Evolutionary conservation across 1,284 basidiomycete species (phyloP).

Genomic region (Paramarasmius palmivorus): DNA sequence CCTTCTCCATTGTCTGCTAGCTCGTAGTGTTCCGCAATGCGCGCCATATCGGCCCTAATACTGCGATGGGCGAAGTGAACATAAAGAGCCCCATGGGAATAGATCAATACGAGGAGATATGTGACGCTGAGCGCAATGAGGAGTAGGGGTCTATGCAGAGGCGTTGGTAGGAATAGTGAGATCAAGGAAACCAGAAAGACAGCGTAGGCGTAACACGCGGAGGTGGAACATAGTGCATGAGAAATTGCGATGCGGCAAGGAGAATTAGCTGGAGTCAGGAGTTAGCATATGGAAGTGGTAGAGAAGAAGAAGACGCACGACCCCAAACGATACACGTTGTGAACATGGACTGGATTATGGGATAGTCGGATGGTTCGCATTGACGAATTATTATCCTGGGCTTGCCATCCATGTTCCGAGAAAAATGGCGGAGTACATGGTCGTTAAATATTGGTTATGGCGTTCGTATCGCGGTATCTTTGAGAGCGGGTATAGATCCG

Average conservation of each 20-base stretch:
- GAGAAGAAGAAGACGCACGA: not conserved
- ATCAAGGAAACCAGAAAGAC: not conserved
- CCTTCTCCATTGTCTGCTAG: conserved; percentile 9
- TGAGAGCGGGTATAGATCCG: too few species aligned
- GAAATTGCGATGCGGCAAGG: conserved; percentile 7
- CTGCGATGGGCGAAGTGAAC: not conserved
- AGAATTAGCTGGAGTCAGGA: conserved; percentile 3
- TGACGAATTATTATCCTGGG: too few species aligned
- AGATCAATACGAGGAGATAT: conserved; percentile 3
- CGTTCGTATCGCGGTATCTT: too few species aligned
- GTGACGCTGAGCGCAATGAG: not conserved
- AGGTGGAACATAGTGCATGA: not conserved
- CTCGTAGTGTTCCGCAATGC: conserved; percentile 21
- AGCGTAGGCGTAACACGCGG: not conserved
- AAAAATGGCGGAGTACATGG: too few species aligned
- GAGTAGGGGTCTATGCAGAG: not conserved
- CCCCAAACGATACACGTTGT: conserved; percentile 4
- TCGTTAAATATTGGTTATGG: too few species aligned
- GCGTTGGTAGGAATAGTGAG: not conserved
- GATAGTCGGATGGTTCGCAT: conserved; percentile 7
- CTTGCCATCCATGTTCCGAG: too few species aligned
- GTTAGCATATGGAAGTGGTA: not conserved
- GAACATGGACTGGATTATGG: conserved; percentile 7
- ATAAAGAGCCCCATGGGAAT: conserved; percentile 3
- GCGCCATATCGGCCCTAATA: conserved; percentile 19